Evolutionary conservation across 441 rosid genomes (phyloP).

Genomic region (Croton laevigatus): DNA sequence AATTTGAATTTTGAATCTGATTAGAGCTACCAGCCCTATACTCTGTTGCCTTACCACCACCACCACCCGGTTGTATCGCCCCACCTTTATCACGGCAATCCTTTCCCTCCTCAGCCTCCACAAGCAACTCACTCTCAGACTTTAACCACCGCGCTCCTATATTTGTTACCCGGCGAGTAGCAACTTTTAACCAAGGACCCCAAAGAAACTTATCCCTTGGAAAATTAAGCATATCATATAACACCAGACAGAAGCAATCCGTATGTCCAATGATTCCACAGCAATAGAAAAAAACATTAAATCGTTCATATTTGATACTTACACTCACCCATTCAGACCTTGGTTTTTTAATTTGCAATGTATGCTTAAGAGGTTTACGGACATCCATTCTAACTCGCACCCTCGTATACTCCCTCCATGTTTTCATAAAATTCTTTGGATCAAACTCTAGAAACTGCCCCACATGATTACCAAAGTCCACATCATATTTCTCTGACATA

Average conservation of each 20-base stretch:
- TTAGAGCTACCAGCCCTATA: no score
- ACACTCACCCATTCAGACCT: not conserved
- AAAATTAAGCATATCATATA: not conserved
- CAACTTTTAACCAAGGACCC: not conserved
- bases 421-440: not conserved
- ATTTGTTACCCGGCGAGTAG: no score
- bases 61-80: no score
- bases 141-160: no score
- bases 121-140: no score
- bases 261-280: not conserved
- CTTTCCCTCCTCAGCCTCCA: no score
- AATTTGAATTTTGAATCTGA: no score
- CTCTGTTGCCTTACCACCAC: no score
- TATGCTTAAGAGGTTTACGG: not conserved
- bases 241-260: not conserved
- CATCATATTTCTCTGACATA: not conserved
- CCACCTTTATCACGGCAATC: no score
- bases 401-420: not conserved
- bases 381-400: not conserved
- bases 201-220: not conserved
- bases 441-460: not conserved
- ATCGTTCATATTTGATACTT: not conserved
- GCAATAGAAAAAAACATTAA: no score
- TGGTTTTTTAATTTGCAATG: not conserved
- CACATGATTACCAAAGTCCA: not conserved